Conservation (phyloP, 2,329 filamentous ascomycete genomes). For the Alternaria solani region DNA sequence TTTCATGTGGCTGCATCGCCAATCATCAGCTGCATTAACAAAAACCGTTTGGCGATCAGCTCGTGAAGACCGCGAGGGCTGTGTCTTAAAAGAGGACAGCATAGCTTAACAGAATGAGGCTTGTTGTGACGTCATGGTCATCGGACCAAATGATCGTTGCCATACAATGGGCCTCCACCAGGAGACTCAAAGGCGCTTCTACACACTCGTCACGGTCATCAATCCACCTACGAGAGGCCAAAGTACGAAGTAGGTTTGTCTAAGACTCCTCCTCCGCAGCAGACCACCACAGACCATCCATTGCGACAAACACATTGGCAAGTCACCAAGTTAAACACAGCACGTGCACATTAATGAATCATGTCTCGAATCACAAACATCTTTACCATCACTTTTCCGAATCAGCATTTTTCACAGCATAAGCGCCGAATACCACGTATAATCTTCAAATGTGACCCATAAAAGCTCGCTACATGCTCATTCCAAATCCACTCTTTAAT, state of each 20-base stretch:
- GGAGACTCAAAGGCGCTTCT: too few relatives aligned
- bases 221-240: not conserved
- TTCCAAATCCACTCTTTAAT: not conserved
- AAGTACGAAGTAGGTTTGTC: not conserved
- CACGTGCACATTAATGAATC: not conserved
- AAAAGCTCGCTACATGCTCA: not conserved
- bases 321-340: not conserved
- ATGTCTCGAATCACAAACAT: not conserved
- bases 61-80: not conserved
- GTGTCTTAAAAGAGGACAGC: not conserved
- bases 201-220: not conserved
- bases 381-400: not conserved
- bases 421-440: not conserved
- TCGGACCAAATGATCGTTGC: too few relatives aligned
- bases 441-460: not conserved
- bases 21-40: not conserved
- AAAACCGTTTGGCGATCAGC: not conserved
- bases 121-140: not conserved
- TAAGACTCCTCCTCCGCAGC: too few relatives aligned
- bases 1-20: constrained; percentile 7
- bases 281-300: too few relatives aligned
- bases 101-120: not conserved
- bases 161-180: too few relatives aligned
- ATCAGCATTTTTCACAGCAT: not conserved
- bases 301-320: not conserved